Base-by-base conservation (phyloP, 768 basidiomycete species). In the Grammothele lineata region DNA sequence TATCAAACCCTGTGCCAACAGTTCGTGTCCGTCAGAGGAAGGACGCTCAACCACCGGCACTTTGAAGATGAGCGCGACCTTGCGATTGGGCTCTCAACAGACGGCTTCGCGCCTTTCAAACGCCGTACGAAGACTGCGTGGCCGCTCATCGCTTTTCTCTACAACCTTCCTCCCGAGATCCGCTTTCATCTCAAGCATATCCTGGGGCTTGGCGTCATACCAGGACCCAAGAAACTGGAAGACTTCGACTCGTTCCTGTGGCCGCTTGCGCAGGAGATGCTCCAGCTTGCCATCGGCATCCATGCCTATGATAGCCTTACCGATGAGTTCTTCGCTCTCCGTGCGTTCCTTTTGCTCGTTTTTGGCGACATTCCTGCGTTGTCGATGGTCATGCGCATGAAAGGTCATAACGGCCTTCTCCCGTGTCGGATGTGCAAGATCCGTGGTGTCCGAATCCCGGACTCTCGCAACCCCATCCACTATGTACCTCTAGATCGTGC, bases 61-160 rank as follows among this genome's bases (percentile, higher is more conserved):
- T 79, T 80, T 44, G 57, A 59, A 0, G 64, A 67, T 17, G 34
- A 32, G 0, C 60, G 58, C 5, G 74, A 78, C 42, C 57, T 78
- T 18, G 73, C 74, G 1, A 60, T 78, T 6, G 68, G 64, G 0
- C 45, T 76, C 1, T 69, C 67, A 3, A 65, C 65, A 0, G 74
- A 80, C 57, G 70, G 76, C 0, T 74, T 74, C 54, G 54, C 59
- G 0, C 64, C 70, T 4, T 73, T 68, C 52, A 67, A 67, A 27
- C 50, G 59, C 1, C 57, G 57, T 8, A 60, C 60, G 3, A 47
- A 58, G 3, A 70, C 70, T 0, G 63, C 57, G 9, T 77, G 71
- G 60, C 75, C 72, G 0, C 45, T 78, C 4, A 48, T 78, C 15
- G 10, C 71, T 0, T 62, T 68, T 47, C 71, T 73, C 47, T 70